Base-by-base conservation (phyloP, 306 rosid species). In the Lathyrus tuberosus region DNA sequence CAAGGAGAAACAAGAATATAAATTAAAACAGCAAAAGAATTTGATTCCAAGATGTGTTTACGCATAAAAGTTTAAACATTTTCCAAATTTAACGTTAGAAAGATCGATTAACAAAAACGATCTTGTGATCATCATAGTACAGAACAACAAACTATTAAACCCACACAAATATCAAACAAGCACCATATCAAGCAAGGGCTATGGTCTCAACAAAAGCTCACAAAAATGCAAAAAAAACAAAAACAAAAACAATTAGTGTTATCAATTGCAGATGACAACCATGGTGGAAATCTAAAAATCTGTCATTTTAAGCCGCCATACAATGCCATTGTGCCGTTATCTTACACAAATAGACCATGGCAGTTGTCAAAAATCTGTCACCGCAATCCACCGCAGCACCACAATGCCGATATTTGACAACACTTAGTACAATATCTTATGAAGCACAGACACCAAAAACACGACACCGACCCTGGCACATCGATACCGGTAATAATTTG, bases 111-210 rank as follows among this genome's bases (percentile, higher is more conserved):
- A 18, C 46, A 6, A 56, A 70, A 47, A 43, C 5, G 43, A 37
- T 3, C 18, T 38, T 20, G 37, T 40, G 70, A 48, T 46, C 73
- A 48, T 46, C 79, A 54, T 7, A 43, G 62, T 8, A 30, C 16
- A 40, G 6, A 35, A 35, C 10, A 35, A 2, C 40, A 35, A 46
- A 60, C 26, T 20, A 70, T 9, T 26, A 58, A 65, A 51, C 35
- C 43, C 53, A 62, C 53, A 64, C 49, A 63, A 42, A 51, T 16
- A 71, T n/a, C 37, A 62, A 44, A 53, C 64, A 24, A 72, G 62
- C 8, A n/a, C 0, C 5, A 33, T 41, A 77, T 58, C 69, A 64
- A 72, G 56, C 79, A 62, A 62, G 22, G 28, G n/a, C 30, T 28
- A 51, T 7, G 16, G 10, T 16, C 41, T 70, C 28, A 18, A 49